Percentiles rank a stretch among this genome's conserved stretches.
These are phyloP conservation scores for Pleurotus eryngii DNA, from an alignment of 768 basidiomycete genomes.

Conservation along the genomic window DNA sequence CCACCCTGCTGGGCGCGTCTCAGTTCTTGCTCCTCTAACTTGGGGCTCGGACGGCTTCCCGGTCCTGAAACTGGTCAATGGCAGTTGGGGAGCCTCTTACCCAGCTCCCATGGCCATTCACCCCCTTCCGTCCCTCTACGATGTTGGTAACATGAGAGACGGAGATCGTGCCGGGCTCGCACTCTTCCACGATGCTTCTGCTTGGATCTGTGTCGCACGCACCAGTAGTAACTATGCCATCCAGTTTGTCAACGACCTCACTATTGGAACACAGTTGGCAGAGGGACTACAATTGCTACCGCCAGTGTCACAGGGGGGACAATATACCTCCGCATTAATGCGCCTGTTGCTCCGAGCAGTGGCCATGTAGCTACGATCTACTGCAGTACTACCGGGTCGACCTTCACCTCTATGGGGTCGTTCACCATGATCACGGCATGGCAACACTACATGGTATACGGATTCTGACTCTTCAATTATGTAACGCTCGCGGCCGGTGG, in stretches of 20 bases:
- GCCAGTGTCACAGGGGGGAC: constrained; percentile 8
- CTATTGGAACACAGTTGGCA: constrained; percentile 16
- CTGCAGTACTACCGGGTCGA: constrained; percentile 14
- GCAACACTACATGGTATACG: constrained; percentile 15
- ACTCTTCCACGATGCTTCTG: constrained; percentile 15
- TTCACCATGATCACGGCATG: constrained; percentile 14
- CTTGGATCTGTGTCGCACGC: constrained; percentile 14
- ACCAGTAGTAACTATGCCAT: constrained; percentile 5
- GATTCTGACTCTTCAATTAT: constrained; percentile 16
- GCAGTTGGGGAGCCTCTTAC: constrained; percentile 13
- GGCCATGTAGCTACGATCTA: constrained; percentile 11
- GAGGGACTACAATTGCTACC: constrained; percentile 11
- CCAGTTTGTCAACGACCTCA: constrained; percentile 13
- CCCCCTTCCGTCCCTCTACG: constrained; percentile 8
- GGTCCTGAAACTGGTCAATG: constrained; percentile 11
- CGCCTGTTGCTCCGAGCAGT: constrained; percentile 8
- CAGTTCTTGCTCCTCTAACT: constrained; percentile 14
- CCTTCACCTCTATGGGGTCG: constrained; percentile 13
- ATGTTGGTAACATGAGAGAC: constrained; percentile 10
- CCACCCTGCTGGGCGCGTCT: constrained; percentile 16
- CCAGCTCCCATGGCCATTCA: constrained; percentile 10
- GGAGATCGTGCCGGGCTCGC: constrained; percentile 18
- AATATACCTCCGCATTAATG: constrained; percentile 14
- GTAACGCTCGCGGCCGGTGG: constrained; percentile 14
- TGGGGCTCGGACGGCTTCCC: constrained; percentile 18